Conservation (phyloP, 345 rosid genomes). For the Streptanthus diversifolius region DNA sequence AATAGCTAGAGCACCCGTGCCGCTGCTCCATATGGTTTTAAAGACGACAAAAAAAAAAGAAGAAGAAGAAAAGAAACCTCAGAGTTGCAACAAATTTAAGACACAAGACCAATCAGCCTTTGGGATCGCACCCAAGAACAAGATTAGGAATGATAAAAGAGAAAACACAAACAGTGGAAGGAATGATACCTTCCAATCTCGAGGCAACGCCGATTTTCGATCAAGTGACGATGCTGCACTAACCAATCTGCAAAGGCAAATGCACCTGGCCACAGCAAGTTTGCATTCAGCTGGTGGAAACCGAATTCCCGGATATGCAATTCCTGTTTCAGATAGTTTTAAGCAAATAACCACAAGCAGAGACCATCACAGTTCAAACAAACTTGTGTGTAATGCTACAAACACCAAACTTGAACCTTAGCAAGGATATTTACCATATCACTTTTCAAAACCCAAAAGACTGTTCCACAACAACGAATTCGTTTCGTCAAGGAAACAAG, state of each 20-base stretch:
- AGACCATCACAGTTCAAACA: background rate
- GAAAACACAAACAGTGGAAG: background rate
- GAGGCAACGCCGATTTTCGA: conserved; percentile 60
- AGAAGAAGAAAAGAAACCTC: background rate
- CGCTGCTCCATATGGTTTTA: conserved; percentile 42
- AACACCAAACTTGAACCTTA: background rate
- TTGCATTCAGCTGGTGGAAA: conserved; percentile 91
- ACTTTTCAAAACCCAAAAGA: background rate
- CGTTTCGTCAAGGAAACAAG: background rate
- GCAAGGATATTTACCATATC: background rate
- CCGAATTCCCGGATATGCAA: conserved; percentile 72
- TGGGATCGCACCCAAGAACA: background rate
- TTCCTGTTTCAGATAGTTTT: conserved; percentile 46
- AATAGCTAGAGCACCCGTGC: conserved; percentile 94
- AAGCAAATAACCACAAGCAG: background rate
- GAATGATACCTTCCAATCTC: conserved; percentile 80
- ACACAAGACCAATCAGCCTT: background rate
- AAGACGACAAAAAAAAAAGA: background rate
- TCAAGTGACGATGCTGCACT: conserved; percentile 42
- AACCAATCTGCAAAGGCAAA: conserved; percentile 94
- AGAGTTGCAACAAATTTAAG: background rate
- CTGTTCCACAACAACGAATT: background rate
- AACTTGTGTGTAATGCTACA: background rate
- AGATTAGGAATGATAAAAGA: background rate
- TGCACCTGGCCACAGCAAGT: conserved; percentile 97